Base-by-base conservation (phyloP, 306 rosid genomes). In the Prunus mira region DNA sequence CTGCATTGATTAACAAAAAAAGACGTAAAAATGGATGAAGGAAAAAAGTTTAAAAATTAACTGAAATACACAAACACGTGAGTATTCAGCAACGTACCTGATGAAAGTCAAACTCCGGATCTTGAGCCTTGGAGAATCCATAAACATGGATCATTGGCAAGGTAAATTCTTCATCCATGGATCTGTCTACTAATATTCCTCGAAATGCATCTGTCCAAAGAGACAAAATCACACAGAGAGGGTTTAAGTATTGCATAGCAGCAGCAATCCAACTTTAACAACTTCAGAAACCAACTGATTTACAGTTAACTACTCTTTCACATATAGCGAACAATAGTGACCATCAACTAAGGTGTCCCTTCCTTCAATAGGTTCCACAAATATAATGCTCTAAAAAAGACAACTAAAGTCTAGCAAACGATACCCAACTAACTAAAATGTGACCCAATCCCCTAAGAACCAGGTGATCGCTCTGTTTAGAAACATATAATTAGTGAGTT, bases 41-140 rank as follows among this genome's bases (percentile, higher is more conserved):
- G 45, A 28, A 49, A 25, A 47, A 41, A n/a, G 12, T 8, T 60
- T 19, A 34, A 19, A 45, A 8, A 47, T 10, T 34, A 20, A 2
- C 19, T 0, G 41, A 56, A 56, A 3, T 6, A 32, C 76, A 38
- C 28, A 56, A 60, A 55, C 47, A 28, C 5, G 18, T n/a, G 15
- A 1, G 54, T 13, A 56, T 46, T 38, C 46, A 55, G 72, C 72
- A 65, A 75, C 79, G 22, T 81, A 92, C 97, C 98, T 90, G 92
- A 0, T 94, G 97, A 82, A 92, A 94, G 71, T 94, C 95, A 68
- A 94, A 94, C 82, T 94, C 98, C 20, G 98, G 98, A 88, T 94
- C 98, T 69, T 55, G 83, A 10, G 98, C 96, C 86, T 89, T 94
- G 81, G 98, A 92, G 89, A 94, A 94, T 82, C 97, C 98, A 72